Evolutionary conservation across 768 basidiomycete species (phyloP), one percentile per base, ranked within the genome.

Genomic region (Auriscalpium orientale): DNA sequence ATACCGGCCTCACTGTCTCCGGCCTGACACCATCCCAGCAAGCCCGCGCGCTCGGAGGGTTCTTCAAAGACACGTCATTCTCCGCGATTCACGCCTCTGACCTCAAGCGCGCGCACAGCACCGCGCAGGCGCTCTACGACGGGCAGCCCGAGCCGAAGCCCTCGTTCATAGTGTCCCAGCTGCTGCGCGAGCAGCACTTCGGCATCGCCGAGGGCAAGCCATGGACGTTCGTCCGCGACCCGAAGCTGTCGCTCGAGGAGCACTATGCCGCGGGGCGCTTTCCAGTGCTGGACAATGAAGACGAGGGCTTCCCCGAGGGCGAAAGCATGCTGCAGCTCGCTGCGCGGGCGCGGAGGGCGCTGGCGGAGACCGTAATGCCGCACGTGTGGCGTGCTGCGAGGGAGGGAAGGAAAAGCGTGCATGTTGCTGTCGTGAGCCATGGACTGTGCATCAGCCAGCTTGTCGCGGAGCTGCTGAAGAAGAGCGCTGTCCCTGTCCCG

Each of bases 351-450:
- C 72, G 75, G 35, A 66, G 68, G 38, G 77, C 73, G 15, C 69
- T 89, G 33, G 66, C 78, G 10, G 73, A 81, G 5, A 64, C 84
- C 16, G 64, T 89, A 9, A 63, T 85, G 62, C 79, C 83, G 4
- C 76, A 84, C 60, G 68, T 89, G n/a, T 58, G 67, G 66, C 64
- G 74, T 20, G 75, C 74, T 1, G 70, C 71, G 20, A 70, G 70
- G 53, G 67, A 71, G n/a, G 70, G 72, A 37, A 68, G 56, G 56
- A 64, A 69, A 45, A 72, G 72, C 36, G 64, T 76, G 8, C 85
- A 84, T 58, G 66, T 90, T 22, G 87, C 81, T 1, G 62, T 91
- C 40, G 82, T 89, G 48, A 89, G 88, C 68, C 89, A 92, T 67
- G 87, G 90, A 0, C 62, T 88, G 20, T 84, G 83, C 67, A 85